Conservation (phyloP, 805 yeast species). For the Wickerhamomyces bovis region DNA sequence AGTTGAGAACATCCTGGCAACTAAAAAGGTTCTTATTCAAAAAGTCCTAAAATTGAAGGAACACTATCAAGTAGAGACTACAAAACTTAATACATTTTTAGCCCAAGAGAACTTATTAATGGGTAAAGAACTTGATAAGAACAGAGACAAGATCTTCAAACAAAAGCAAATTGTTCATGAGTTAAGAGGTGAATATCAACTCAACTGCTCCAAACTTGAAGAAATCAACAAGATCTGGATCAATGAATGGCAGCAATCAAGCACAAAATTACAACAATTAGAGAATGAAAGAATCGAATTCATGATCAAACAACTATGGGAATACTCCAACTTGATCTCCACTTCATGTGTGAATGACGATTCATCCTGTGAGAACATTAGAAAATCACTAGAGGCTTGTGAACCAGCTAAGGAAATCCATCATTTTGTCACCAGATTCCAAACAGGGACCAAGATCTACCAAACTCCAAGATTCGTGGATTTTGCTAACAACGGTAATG, state of each 20-base stretch:
- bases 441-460: slow-evolving; percentile 60
- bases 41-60: slow-evolving; percentile 35
- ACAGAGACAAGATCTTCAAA: slow-evolving; percentile 49
- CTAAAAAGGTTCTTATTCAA: slow-evolving; percentile 33
- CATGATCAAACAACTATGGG: slow-evolving; percentile 69
- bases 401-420: slow-evolving; percentile 55
- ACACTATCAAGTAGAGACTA: slow-evolving; percentile 52
- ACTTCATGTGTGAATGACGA: slow-evolving; percentile 76
- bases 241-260: slow-evolving; percentile 62
- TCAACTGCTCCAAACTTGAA: slow-evolving; percentile 44
- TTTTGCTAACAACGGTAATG: slow-evolving; percentile 37
- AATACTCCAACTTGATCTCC: slow-evolving; percentile 67
- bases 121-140: slow-evolving; percentile 65
- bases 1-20: slow-evolving; percentile 46
- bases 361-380: slow-evolving; percentile 64
- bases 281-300: slow-evolving; percentile 71
- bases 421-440: slow-evolving; percentile 44
- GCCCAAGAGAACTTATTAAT: slow-evolving; percentile 63
- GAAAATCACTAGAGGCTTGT: slow-evolving; percentile 63
- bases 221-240: slow-evolving; percentile 59
- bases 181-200: slow-evolving; percentile 51
- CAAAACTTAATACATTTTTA: slow-evolving; percentile 49
- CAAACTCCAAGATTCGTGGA: slow-evolving; percentile 62
- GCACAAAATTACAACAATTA: slow-evolving; percentile 56
- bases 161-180: slow-evolving; percentile 35